A percentile compares a stretch with the other conserved stretches of the same genome.
Conservation (phyloP, 2,329 filamentous ascomycete genomes). For the Kalaharituber pfeilii region DNA sequence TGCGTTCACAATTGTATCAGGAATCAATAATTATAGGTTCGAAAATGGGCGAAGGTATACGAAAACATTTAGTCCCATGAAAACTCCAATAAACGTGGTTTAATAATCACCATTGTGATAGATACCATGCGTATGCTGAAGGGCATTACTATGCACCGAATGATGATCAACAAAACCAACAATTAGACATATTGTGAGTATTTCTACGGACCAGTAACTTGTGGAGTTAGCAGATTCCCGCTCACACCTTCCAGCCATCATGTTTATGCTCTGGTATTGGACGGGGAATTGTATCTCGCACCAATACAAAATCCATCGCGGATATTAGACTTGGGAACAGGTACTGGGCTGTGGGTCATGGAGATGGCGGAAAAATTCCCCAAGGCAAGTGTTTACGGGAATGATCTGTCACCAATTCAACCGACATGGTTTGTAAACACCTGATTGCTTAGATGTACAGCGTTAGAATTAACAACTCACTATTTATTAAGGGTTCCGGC, state of each 20-base stretch:
- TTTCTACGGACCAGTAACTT: background rate
- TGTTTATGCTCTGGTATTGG: slow-evolving; percentile 23
- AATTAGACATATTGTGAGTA: slow-evolving; percentile 18
- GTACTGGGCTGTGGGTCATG: background rate
- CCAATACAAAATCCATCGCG: slow-evolving; percentile 25
- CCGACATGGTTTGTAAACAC: slow-evolving; percentile 12
- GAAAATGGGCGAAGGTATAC: slow-evolving; percentile 16
- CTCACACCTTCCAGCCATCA: no score
- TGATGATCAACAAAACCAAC: slow-evolving; percentile 17
- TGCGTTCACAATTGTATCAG: background rate
- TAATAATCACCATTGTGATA: background rate
- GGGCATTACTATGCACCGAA: slow-evolving; percentile 18
- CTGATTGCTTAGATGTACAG: background rate
- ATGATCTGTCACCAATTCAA: slow-evolving; percentile 22
- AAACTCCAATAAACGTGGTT: background rate
- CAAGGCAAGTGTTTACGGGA: slow-evolving; percentile 18
- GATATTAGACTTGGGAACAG: slow-evolving; percentile 1
- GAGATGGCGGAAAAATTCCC: slow-evolving; percentile 22
- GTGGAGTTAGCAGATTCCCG: background rate
- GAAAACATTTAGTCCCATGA: background rate
- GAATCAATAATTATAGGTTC: background rate
- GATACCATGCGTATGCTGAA: slow-evolving; percentile 18
- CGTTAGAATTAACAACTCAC: background rate
- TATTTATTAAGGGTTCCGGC: slow-evolving; percentile 3
- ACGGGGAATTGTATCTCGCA: slow-evolving; percentile 28